Evolutionary conservation across 768 basidiomycete genomes (phyloP), one percentile per base, ranked within the genome.

Genomic region (Tylopilus intermedius): DNA sequence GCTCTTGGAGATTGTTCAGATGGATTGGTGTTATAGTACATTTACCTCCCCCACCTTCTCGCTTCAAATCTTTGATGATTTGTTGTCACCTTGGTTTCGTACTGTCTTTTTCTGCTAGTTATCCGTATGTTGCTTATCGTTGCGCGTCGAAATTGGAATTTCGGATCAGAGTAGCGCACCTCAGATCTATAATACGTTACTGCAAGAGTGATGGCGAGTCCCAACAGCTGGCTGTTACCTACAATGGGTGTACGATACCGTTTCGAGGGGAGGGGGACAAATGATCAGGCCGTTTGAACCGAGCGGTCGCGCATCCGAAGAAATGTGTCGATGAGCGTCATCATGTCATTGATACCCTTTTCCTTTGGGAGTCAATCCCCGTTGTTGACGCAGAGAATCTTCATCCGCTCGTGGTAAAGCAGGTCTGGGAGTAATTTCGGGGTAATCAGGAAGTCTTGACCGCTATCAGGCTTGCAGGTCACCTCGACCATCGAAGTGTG

Each of bases 361-460:
- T 84, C 81, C 56, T 90, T 88, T 1, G 90, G 88, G 10, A 92
- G 74, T 89, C 91, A 93, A 65, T 92, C 88, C 49, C 94, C 95
- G 63, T 97, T 97, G 72, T 94, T 93, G 60, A 99, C 89, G 62
- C 90, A 90, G 11, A 99, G 79, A 10, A 98, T 78, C 76, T 89
- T 91, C 94, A 98, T 97, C 55, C 85, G 82, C 58, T 83, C 81
- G 68, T 97, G 86, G 65, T 99, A 99, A 49, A 79, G 71, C 54
- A 99, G 79, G 65, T 91, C 87, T 14, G 93, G 84, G 13, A 98
- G 80, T 37, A 99, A 78, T 73, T 98, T 99, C 10, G 96, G 95
- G 11, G 95, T 99, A 71, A 99, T 95, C 55, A 99, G 79, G 83
- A 99, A 99, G 73, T 97, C 97, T 63, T 97, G 96, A 18, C 90